Evolutionary conservation across 306 rosid species (phyloP), one percentile per base, ranked within the genome.

Genomic region (Quercus aquifolioides): DNA sequence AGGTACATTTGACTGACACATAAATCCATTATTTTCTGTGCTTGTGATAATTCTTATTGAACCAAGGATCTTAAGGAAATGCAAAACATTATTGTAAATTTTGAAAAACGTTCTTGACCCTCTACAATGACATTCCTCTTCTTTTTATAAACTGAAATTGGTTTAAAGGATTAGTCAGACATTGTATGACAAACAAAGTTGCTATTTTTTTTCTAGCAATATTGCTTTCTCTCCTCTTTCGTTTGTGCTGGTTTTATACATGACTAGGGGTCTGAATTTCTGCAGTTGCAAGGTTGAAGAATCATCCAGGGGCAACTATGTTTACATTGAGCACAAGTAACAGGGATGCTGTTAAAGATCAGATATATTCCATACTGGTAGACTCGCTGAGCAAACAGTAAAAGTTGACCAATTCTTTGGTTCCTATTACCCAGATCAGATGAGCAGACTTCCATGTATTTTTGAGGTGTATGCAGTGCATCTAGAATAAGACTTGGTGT

Each of bases 251-350:
- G 65, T 78, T 19, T 56, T 59, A 75, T 65, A 51, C 46, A 35
- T 78, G 77, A 81, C 25, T 76, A 19, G 54, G 35, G 46, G 26
- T 55, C 78, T 69, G 65, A 25, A 63, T 77, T 78, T 79, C 21
- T 71, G 85, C 94, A 92, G 98, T 94, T 85, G 94, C 94, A 28
- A 89, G 91, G 84, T 78, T 92, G 85, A 87, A 88, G 84, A 92
- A 90, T 83, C 90, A 89, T 82, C 84, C 89, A 3, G 91, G 90
- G 60, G 91, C 94, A 79, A 81, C 87, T 33, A 78, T 85, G 75
- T 88, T 84, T 71, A 90, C 94, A 8, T 80, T 94, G 88, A 85
- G 73, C 51, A 68, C 84, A 68, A 82, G 85, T 57, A 92, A 94
- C 78, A 88, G 94, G 79, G 94, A 88, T 86, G 89, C 84, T 76